Evolutionary conservation across 1,139 yeast species (phyloP), one percentile per base, ranked within the genome.

Genomic region (Scheffersomyces cryptocercus): DNA sequence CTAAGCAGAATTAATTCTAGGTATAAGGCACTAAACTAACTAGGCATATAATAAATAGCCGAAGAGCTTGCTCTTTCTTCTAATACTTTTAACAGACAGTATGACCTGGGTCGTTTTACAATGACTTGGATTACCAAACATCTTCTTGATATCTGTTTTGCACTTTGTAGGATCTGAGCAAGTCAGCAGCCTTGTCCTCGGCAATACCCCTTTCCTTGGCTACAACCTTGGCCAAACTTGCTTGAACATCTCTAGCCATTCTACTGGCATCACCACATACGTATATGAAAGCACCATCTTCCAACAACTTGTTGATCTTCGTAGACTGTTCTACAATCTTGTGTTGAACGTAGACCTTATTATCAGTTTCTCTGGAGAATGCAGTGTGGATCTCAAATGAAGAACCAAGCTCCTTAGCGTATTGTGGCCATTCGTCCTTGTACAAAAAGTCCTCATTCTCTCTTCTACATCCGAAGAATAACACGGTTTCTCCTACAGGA

Each of bases 231-330:
- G 77, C 75, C 49, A 93, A 74, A 3, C 95, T 76, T 38, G 75
- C 68, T 59, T 88, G 93, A n/a, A 93, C 99, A 61, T 90, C 97
- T 67, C 95, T 85, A 2, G 99, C 97, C 99, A 93, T 93, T 56
- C 81, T 82, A 39, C 87, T 81, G 29, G 99, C 98, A 71, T 93
- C 98, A 60, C 99, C 99, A 76, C 99, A 93, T 28, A 93, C 96
- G 63, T 93, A 93, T 52, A 93, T 78, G 62, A 84, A 86, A 0
- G 96, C 97, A 43, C 97, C 97, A 31, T 77, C 68, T 46, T 77
- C 72, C 44, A 93, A 67, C 49, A 91, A 70, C 41, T 77, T 68
- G 56, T 81, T 78, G 42, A 91, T 73, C 41, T 73, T 70, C 35
- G 64, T 58, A 20, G 85, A 76, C 48, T 78, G 75, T 60, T 88